Evolutionary conservation across 2,329 filamentous ascomycete genomes (phyloP).

Genomic region (Colletotrichum siamense): DNA sequence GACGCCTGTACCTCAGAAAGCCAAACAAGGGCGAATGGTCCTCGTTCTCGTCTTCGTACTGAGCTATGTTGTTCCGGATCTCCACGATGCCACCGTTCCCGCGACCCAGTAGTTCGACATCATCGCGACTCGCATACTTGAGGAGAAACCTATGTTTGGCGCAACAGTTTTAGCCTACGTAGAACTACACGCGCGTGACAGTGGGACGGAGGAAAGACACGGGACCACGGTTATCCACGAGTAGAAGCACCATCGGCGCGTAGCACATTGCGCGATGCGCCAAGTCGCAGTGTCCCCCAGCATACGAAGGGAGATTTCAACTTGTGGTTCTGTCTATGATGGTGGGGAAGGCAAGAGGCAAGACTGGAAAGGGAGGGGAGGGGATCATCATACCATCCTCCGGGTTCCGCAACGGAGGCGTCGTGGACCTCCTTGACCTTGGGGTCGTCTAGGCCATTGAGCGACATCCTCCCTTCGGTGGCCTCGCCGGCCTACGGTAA

Average conservation of each 20-base stretch:
- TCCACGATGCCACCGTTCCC: slow-evolving; percentile 86
- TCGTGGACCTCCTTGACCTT: slow-evolving; percentile 87
- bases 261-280: neutral
- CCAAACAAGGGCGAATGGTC: slow-evolving; percentile 91
- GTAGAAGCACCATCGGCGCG: neutral
- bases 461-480: slow-evolving; percentile 69
- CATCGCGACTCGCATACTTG: slow-evolving; percentile 88
- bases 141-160: slow-evolving; percentile 79
- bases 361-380: neutral
- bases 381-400: slow-evolving; percentile 84
- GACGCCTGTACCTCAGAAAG: slow-evolving; percentile 85
- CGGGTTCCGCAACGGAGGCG: slow-evolving; percentile 78
- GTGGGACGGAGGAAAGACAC: slow-evolving; percentile 18
- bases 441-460: slow-evolving; percentile 89
- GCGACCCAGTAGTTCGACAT: slow-evolving; percentile 77
- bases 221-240: neutral
- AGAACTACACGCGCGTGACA: neutral
- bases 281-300: neutral
- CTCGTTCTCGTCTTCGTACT: slow-evolving; percentile 59
- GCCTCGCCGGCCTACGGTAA: neutral
- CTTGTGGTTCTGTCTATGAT: neutral
- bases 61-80: slow-evolving; percentile 76
- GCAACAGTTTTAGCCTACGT: slow-evolving; percentile 8
- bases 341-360: slow-evolving; percentile 18
- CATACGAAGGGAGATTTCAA: neutral